Conservation (phyloP, 169 alveolate species). For the Plasmodium blacklocki region DNA sequence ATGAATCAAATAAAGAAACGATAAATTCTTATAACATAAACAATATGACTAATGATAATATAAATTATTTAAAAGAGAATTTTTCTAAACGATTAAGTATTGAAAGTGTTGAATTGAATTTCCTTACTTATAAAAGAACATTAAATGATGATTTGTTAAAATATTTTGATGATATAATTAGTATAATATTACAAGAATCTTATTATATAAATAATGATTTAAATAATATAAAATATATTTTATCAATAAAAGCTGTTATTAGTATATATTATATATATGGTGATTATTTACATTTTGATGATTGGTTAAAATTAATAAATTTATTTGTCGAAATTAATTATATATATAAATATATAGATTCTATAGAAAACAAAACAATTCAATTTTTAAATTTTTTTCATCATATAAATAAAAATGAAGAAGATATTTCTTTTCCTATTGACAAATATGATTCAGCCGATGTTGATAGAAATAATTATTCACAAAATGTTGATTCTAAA, state of each 20-base stretch:
- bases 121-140: conserved; percentile 34
- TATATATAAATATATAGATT: conserved; percentile 58
- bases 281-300: conserved; percentile 42
- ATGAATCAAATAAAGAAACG: too few species aligned
- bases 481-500: conserved; percentile 55
- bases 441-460: conserved; percentile 11
- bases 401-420: conserved; percentile 61
- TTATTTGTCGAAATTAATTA: conserved; percentile 69
- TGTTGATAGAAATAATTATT: conserved; percentile 17
- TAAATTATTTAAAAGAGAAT: background rate
- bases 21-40: too few species aligned
- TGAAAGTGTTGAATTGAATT: conserved; percentile 46
- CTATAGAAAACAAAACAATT: conserved; percentile 70
- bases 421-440: conserved; percentile 28
- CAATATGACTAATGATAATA: too few species aligned
- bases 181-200: conserved; percentile 52
- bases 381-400: conserved; percentile 53
- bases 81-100: conserved; percentile 25
- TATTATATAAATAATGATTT: conserved; percentile 66
- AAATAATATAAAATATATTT: conserved; percentile 65
- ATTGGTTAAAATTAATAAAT: conserved; percentile 68
- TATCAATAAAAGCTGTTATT: conserved; percentile 57
- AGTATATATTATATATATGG: conserved; percentile 73
- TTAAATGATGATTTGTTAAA: conserved; percentile 47
- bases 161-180: conserved; percentile 57